Conservation (phyloP, 768 basidiomycete species). For the Cytidiella melzeri region DNA sequence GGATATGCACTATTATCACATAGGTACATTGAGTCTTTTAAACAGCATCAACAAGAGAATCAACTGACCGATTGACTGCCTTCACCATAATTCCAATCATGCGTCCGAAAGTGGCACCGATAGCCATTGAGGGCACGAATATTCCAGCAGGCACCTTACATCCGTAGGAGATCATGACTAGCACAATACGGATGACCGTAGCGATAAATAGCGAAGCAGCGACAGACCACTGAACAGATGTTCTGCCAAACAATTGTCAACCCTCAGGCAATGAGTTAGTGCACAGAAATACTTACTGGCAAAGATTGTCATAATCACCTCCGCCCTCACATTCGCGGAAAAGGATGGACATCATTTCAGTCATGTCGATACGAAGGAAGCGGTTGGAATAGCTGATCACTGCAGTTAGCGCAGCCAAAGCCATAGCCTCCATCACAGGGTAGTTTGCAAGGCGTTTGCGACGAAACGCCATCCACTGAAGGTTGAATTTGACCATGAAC, state of each 20-base stretch:
- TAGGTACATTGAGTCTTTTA: conserved; percentile 4
- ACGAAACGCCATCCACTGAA: conserved; percentile 92
- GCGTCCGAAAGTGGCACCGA: conserved; percentile 93
- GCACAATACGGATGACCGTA: conserved; percentile 77
- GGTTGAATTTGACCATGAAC: conserved; percentile 93
- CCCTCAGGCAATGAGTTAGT: conserved; percentile 1
- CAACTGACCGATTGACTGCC: conserved; percentile 71
- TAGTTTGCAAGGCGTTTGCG: conserved; percentile 81
- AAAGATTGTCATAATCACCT: conserved; percentile 84
- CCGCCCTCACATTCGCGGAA: conserved; percentile 96
- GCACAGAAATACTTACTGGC: conserved; percentile 66
- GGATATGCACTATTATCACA: conserved; percentile 64
- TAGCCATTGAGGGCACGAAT: conserved; percentile 98
- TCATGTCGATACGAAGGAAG: conserved; percentile 96
- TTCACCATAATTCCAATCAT: conserved; percentile 98
- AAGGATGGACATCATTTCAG: conserved; percentile 88
- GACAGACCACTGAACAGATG: conserved; percentile 90
- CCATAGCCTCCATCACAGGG: conserved; percentile 85
- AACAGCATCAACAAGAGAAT: background rate
- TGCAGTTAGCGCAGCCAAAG: conserved; percentile 82
- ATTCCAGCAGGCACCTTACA: conserved; percentile 97
- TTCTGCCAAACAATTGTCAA: conserved; percentile 39
- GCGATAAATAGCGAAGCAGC: conserved; percentile 89
- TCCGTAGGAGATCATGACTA: conserved; percentile 92
- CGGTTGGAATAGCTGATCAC: conserved; percentile 91